phyloP scores from a whole-genome alignment of 202 grass and related monocot genomes.

The Carex arenaria region DNA sequence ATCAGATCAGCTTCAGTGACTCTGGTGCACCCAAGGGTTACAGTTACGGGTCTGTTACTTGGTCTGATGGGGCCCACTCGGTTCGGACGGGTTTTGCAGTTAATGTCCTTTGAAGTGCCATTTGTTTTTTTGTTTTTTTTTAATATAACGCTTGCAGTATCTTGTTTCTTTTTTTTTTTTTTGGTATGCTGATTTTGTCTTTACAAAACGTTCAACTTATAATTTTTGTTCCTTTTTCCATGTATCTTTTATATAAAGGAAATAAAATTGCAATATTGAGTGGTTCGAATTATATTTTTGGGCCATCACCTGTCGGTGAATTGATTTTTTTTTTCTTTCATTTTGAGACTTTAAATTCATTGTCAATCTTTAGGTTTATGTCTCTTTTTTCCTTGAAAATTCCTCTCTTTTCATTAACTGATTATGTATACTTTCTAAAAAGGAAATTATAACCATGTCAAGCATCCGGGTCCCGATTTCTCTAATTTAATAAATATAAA shows the following conservation, averaged over 20 bases:
- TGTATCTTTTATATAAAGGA: slow-evolving; percentile 1
- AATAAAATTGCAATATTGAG: slow-evolving; percentile 1
- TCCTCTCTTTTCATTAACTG: no score
- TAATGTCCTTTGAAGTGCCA: slow-evolving; percentile 46
- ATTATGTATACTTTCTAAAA: no score
- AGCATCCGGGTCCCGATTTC: no score
- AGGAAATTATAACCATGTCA: no score
- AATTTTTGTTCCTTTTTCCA: background rate
- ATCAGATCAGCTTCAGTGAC: slow-evolving; percentile 55
- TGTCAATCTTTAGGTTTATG: no score
- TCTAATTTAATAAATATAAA: no score
- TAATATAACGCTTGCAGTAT: background rate
- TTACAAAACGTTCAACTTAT: background rate
- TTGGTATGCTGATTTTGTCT: background rate
- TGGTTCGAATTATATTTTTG: background rate
- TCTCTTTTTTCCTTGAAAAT: no score
- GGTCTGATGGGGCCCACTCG: slow-evolving; percentile 81
- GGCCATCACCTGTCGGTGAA: no score
- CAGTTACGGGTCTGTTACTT: slow-evolving; percentile 52
- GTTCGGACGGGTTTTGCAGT: slow-evolving; percentile 74
- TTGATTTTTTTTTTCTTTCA: no score
- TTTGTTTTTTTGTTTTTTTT: background rate
- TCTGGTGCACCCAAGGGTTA: slow-evolving; percentile 45
- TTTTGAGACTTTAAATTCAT: no score
- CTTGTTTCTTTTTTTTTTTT: slow-evolving; percentile 7